Evolutionary conservation across 768 basidiomycete species (phyloP).

Genomic region (Mrakia frigida): DNA sequence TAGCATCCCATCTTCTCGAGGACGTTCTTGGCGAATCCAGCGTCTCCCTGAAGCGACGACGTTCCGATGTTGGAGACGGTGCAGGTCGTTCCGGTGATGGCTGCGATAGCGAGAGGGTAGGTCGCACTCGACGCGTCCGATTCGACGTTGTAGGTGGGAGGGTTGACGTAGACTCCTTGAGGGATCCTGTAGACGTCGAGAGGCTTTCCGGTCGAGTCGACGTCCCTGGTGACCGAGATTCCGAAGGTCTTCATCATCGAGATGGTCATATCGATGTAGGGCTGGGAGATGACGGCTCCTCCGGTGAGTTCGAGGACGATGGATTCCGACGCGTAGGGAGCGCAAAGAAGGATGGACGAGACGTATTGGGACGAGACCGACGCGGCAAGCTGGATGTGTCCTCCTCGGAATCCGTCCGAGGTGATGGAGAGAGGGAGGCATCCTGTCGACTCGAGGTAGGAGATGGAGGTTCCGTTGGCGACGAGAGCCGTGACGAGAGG

Average conservation of each 20-base stretch:
- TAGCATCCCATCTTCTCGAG: slow-evolving; percentile 91
- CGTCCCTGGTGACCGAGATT: slow-evolving; percentile 63
- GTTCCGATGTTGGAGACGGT: slow-evolving; percentile 89
- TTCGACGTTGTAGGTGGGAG: slow-evolving; percentile 79
- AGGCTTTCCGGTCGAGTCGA: slow-evolving; percentile 57
- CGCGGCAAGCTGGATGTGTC: slow-evolving; percentile 77
- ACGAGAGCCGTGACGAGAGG: slow-evolving; percentile 85
- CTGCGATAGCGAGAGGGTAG: slow-evolving; percentile 93
- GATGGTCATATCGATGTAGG: slow-evolving; percentile 99
- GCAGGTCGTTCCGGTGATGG: slow-evolving; percentile 93
- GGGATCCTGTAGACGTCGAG: slow-evolving; percentile 86
- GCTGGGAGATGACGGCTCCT: slow-evolving; percentile 94
- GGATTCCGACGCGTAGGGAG: slow-evolving; percentile 81
- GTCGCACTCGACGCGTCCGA: slow-evolving; percentile 93
- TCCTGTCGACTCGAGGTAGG: slow-evolving; percentile 71
- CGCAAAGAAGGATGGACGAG: slow-evolving; percentile 91
- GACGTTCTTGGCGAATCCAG: slow-evolving; percentile 86
- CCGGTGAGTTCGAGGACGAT: slow-evolving; percentile 85
- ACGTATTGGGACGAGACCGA: slow-evolving; percentile 98
- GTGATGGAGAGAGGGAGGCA: slow-evolving; percentile 84
- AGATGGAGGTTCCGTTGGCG: slow-evolving; percentile 70
- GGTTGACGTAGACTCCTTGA: slow-evolving; percentile 66
- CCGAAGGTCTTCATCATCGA: slow-evolving; percentile 96
- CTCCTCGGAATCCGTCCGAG: slow-evolving; percentile 75
- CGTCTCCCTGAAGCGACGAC: slow-evolving; percentile 91